Base-by-base conservation (phyloP, 2,329 filamentous ascomycete species). In the Dactylonectria macrodidyma region DNA sequence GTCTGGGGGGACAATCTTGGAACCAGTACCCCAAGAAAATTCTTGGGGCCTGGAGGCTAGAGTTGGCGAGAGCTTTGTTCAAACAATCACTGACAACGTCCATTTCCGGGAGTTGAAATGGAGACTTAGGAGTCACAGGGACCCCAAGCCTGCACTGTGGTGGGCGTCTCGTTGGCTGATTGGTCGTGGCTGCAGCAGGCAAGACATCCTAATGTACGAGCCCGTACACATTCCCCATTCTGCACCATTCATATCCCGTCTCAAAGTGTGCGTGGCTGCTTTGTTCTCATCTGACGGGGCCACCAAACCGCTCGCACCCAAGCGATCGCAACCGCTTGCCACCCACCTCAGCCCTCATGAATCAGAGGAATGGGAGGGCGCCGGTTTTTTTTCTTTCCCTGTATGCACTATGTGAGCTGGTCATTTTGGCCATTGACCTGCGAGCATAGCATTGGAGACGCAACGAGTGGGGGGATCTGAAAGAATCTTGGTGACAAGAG, bases 321-420 rank as follows among this genome's bases (percentile, higher is more conserved):
- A 24, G 19, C 51, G 33, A n/a, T 10, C 16, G 36, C 30, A 41
- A 47, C 24, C 30, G 51, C 44, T 57, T 47, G 41, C 52, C 50
- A 30, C 54, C 58, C 57, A 60, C 51, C 62, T 50, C 16, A 41
- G 44, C 19, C 51, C 50, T 55, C 34, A 7, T 61, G 52, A 54
- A 48, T 47, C 48, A 46, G n/a, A 48, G 46, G 36, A 38, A 44
- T 57, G 63, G 57, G 63, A 46, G 52, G 63, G 58, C 41, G n/a
- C 41, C 41, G 14, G 7, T 5, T 30, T 30, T 30, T 30, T 30
- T 19, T 19, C 19, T 19, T 19, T 41, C 38, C 41, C 14, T 44
- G 41, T n/a, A n/a, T 44, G 7, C 14, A 14, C 26, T 52, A 19
- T 52, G 7, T 66, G 34, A 44, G 52, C 47, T 46, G 57, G 61